These are phyloP conservation scores for Colletotrichum sp. DNA, from an alignment of 2,329 filamentous ascomycete genomes.

Conservation along the genomic window DNA sequence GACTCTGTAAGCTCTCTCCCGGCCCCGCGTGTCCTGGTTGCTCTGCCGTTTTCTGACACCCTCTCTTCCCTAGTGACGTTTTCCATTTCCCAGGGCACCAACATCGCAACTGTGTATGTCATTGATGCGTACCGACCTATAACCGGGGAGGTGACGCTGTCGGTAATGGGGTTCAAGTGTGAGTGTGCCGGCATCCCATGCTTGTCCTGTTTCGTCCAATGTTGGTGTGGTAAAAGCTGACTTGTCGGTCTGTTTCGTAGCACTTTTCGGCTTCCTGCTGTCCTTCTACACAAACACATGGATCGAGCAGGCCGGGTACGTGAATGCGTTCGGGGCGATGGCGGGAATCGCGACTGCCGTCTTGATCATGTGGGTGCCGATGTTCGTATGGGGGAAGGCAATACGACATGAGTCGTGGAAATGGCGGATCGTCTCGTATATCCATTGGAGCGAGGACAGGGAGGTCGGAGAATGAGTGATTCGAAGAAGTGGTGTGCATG, in stretches of 20 bases:
- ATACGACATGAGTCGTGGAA: conserved; percentile 52
- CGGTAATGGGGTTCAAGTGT: conserved; percentile 61
- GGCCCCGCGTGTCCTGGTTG: background rate
- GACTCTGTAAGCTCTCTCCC: conserved; percentile 45
- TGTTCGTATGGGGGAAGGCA: conserved; percentile 57
- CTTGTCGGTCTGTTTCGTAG: conserved; percentile 28
- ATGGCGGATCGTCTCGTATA: conserved; percentile 51
- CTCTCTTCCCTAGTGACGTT: conserved; percentile 50
- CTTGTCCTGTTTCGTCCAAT: background rate
- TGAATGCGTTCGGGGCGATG: conserved; percentile 60
- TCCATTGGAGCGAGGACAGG: conserved; percentile 57
- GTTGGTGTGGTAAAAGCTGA: conserved; percentile 8
- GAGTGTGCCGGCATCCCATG: conserved; percentile 30
- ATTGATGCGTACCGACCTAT: conserved; percentile 64
- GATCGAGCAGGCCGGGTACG: conserved; percentile 55
- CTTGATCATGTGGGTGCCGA: conserved; percentile 51
- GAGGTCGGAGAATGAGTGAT: conserved; percentile 56
- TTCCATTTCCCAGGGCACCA: conserved; percentile 60
- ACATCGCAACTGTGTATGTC: conserved; percentile 60
- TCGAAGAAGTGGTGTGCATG: background rate
- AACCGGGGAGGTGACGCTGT: conserved; percentile 59
- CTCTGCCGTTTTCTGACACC: background rate
- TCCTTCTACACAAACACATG: conserved; percentile 67
- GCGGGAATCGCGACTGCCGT: conserved; percentile 56
- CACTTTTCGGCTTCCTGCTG: conserved; percentile 61